phyloP scores from a whole-genome alignment of 1,139 yeast genomes.

The Eremothecium gossypii region DNA sequence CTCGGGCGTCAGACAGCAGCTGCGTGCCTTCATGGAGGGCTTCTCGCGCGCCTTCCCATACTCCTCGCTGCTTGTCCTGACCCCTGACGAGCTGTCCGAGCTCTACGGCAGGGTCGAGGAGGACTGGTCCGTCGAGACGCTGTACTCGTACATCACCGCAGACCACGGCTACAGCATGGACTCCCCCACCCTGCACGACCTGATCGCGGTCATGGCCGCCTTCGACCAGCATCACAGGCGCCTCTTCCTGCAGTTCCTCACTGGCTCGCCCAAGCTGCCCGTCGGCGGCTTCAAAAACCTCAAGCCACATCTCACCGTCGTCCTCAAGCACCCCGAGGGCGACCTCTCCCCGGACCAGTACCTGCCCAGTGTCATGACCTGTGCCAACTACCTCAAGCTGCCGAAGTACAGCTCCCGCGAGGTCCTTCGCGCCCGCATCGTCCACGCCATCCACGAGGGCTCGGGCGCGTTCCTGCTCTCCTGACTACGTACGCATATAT shows the following conservation, averaged over 20 bases:
- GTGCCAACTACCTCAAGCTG: conserved; percentile 86
- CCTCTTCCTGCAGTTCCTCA: conserved; percentile 72
- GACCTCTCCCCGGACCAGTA: conserved; percentile 66
- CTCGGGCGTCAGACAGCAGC: conserved; percentile 55
- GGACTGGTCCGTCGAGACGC: conserved; percentile 71
- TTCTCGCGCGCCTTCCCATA: conserved; percentile 81
- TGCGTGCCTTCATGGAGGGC: conserved; percentile 67
- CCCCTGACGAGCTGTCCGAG: conserved; percentile 61
- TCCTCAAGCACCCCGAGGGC: conserved; percentile 66
- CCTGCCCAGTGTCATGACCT: conserved; percentile 96
- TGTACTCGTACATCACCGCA: conserved; percentile 58
- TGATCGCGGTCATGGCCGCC: conserved; percentile 50
- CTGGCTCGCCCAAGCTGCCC: conserved; percentile 91
- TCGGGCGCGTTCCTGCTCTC: conserved; percentile 83
- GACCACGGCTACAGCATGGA: conserved; percentile 85
- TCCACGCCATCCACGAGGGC: conserved; percentile 77
- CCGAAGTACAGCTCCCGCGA: conserved; percentile 68
- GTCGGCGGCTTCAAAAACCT: conserved; percentile 87
- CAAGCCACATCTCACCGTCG: conserved; percentile 80
- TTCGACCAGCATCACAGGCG: conserved; percentile 53
- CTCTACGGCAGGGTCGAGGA: conserved; percentile 71
- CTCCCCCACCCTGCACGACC: conserved; percentile 50
- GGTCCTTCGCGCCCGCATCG: conserved; percentile 48
- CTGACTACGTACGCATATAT: conserved; percentile 18
- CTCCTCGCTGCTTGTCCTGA: conserved; percentile 58